phyloP scores from a whole-genome alignment of 2,329 filamentous ascomycete species.

The Fusarium heterosporum region DNA sequence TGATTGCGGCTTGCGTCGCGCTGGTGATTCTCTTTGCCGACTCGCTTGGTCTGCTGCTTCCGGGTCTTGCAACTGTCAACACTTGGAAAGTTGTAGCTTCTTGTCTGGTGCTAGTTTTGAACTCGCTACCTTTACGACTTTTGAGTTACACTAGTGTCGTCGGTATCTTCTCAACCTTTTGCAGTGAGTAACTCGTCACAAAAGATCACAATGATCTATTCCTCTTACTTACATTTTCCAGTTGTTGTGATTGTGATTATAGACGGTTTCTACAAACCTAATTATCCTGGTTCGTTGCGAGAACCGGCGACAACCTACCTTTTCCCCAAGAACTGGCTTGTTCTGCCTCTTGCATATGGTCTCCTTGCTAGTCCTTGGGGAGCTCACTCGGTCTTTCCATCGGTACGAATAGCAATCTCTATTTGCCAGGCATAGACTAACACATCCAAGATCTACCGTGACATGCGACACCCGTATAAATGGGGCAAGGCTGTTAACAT shows the following conservation, averaged over 20 bases:
- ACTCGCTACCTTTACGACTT: conserved; percentile 84
- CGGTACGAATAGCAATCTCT: conserved; percentile 58
- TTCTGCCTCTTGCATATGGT: conserved; percentile 88
- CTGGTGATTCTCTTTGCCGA: conserved; percentile 94
- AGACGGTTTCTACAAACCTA: conserved; percentile 86
- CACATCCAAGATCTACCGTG: conserved; percentile 64
- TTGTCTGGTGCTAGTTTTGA: conserved; percentile 80
- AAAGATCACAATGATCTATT: neutral
- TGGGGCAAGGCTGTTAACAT: conserved; percentile 79
- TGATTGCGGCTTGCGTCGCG: conserved; percentile 89
- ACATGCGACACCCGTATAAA: conserved; percentile 81
- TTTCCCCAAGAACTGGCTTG: conserved; percentile 87
- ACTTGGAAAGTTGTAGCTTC: conserved; percentile 90
- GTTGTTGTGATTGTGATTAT: conserved; percentile 86
- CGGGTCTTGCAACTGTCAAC: conserved; percentile 71
- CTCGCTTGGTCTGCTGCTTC: conserved; percentile 82
- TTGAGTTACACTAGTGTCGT: conserved; percentile 92
- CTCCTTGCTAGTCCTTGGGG: conserved; percentile 84
- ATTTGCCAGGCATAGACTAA: conserved; percentile 3
- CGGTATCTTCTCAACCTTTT: conserved; percentile 90
- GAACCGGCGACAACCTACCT: conserved; percentile 83
- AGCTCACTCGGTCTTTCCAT: conserved; percentile 80
- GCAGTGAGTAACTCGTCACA: conserved; percentile 70
- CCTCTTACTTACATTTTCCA: conserved; percentile 50
- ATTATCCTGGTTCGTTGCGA: conserved; percentile 83